Evolutionary conservation across 257 asterid species (phyloP).

Genomic region (Solanum sejunctum): DNA sequence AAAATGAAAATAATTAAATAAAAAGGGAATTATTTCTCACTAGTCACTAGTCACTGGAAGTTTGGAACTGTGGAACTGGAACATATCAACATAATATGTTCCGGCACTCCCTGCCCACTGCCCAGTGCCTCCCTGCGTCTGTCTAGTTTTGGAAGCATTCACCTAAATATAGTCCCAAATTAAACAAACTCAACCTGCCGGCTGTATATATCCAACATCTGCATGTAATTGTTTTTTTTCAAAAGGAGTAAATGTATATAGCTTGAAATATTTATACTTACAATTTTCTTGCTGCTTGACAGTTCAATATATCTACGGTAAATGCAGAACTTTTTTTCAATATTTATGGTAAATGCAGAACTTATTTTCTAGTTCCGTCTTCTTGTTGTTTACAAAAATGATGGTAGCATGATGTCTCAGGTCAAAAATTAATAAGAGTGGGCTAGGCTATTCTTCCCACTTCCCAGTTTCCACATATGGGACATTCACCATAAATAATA

Average conservation of each 20-base stretch:
- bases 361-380: neutral
- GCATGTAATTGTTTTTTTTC: neutral
- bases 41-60: too few species aligned
- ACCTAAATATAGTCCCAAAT: neutral
- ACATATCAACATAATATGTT: too few species aligned
- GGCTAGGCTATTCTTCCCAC: too few species aligned
- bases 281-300: neutral
- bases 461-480: too few species aligned
- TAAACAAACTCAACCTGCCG: neutral
- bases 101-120: too few species aligned
- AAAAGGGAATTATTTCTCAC: too few species aligned
- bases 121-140: neutral
- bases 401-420: neutral
- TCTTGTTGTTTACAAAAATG: neutral
- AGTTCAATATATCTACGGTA: neutral
- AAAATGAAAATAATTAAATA: too few species aligned
- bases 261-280: neutral
- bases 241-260: neutral
- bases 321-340: too few species aligned
- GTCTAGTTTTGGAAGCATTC: conserved; percentile 5
- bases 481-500: too few species aligned
- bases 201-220: neutral
- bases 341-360: neutral
- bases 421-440: neutral
- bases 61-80: too few species aligned